These are phyloP conservation scores for Aquilaria sinensis DNA, from an alignment of 345 rosid species.

Conservation along the genomic window DNA sequence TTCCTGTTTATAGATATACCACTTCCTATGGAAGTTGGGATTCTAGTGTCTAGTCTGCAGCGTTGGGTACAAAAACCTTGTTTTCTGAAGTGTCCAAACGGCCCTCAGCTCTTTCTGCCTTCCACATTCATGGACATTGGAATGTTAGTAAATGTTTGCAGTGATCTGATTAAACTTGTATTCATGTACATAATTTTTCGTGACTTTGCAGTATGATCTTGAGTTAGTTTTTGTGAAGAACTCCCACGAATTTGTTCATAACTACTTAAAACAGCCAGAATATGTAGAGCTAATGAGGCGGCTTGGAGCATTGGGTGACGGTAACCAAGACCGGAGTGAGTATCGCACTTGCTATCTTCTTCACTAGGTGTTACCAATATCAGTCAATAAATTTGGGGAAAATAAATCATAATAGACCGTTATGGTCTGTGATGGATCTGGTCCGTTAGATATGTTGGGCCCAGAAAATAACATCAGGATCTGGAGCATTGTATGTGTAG, in stretches of 20 bases:
- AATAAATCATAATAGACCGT: no score
- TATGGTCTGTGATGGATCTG: no score
- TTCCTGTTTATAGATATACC: not conserved
- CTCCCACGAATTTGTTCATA: slow-evolving; percentile 82
- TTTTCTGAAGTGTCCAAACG: not conserved
- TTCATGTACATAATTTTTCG: not conserved
- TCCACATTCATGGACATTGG: not conserved
- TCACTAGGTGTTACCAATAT: no score
- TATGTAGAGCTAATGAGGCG: slow-evolving; percentile 77
- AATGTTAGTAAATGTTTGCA: no score
- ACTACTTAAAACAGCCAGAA: slow-evolving; percentile 73
- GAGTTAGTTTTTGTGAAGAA: slow-evolving; percentile 92
- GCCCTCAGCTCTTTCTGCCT: not conserved
- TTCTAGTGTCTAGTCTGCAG: no score
- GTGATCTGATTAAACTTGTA: no score
- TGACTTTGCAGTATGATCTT: slow-evolving; percentile 60
- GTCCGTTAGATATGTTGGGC: no score
- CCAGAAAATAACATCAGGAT: no score
- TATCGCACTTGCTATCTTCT: slow-evolving; percentile 6
- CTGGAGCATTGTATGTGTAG: no score
- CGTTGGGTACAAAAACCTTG: no score
- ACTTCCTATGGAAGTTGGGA: not conserved
- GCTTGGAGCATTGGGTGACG: slow-evolving; percentile 95
- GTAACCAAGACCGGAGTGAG: slow-evolving; percentile 88
- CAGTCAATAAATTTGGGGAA: no score